Base-by-base conservation (phyloP, 2,329 filamentous ascomycete species). In the Diplocarpon rosae region DNA sequence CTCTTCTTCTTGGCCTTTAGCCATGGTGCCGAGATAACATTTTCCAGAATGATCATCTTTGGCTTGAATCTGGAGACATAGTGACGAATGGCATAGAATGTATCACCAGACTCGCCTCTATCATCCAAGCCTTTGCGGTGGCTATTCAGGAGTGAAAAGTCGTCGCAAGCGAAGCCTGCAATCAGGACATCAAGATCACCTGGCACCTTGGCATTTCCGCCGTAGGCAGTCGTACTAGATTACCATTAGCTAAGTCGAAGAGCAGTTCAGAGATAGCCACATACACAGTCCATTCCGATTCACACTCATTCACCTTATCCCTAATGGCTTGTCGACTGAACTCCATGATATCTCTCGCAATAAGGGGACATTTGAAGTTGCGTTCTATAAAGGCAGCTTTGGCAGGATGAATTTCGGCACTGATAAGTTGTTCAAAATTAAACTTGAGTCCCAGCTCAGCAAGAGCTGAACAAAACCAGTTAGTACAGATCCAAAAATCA, bases 111-210 rank as follows among this genome's bases (percentile, higher is more conserved):
- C 53, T 86, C 76, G 2, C 81, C 81, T 12, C 70, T 64, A 7
- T 73, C 66, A 1, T 69, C 63, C 0, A 80, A 59, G 0, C 62
- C 61, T 46, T 76, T 77, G 13, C 65, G 65, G 4, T 67, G 60
- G 39, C 66, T 73, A 59, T 88, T 90, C 28, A 88, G 61, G 0
- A 52, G 57, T 0, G 84, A 89, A 51, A 83, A 85, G 54, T 89
- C 84, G 2, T 85, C 81, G 52, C 85, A 92, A 0, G 82, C 80
- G 34, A 81, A 85, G 0, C 85, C 85, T 6, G 80, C 80, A 36
- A 89, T 66, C 1, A 90, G 64, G 0, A 90, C 58, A 50, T 89
- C 80, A 1, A 78, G 62, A 10, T 71, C 57, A 0, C 60, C 61
- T 0, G 82, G 82, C 1, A 87, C 73, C 1, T 61, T 42, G 4